These are phyloP conservation scores for Aspergillus fijiensis DNA, from an alignment of 2,329 filamentous ascomycete species.

Conservation along the genomic window DNA sequence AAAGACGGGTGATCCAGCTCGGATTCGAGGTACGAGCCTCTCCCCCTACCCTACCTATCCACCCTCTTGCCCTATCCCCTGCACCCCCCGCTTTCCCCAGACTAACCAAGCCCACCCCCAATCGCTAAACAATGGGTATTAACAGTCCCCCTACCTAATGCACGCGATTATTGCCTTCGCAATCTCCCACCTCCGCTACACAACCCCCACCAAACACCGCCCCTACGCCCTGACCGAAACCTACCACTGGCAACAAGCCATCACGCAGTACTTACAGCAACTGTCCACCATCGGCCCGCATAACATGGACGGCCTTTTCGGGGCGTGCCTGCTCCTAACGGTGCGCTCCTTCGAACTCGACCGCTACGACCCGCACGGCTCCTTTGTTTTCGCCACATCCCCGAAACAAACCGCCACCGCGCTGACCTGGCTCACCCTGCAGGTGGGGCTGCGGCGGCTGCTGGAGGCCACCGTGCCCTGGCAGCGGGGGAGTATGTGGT, in stretches of 20 bases:
- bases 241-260: constrained; percentile 41
- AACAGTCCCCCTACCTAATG: constrained; percentile 39
- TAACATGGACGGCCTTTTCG: constrained; percentile 42
- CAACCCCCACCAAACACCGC: constrained; percentile 24
- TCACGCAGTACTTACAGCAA: constrained; percentile 36
- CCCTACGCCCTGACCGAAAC: constrained; percentile 31
- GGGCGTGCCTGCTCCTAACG: constrained; percentile 39
- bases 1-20: constrained; percentile 27
- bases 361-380: constrained; percentile 31
- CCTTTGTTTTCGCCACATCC: constrained; percentile 36
- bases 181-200: constrained; percentile 31
- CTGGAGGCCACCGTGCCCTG: constrained; percentile 26
- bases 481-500: constrained; percentile 38
- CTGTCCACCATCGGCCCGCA: constrained; percentile 26
- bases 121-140: not conserved
- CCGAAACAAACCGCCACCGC: constrained; percentile 20
- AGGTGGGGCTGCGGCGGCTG: constrained; percentile 35
- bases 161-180: constrained; percentile 37
- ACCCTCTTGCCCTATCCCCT: not conserved
- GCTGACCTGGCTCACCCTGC: constrained; percentile 39
- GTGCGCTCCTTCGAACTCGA: constrained; percentile 35
- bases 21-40: constrained; percentile 30
- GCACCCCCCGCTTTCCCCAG: not conserved
- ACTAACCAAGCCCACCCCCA: no score
- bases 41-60: not conserved